Percentiles rank a stretch among this genome's conserved stretches.
phyloP scores from a whole-genome alignment of 2,329 filamentous ascomycete species.

The Mycosphaerella arachidis region DNA sequence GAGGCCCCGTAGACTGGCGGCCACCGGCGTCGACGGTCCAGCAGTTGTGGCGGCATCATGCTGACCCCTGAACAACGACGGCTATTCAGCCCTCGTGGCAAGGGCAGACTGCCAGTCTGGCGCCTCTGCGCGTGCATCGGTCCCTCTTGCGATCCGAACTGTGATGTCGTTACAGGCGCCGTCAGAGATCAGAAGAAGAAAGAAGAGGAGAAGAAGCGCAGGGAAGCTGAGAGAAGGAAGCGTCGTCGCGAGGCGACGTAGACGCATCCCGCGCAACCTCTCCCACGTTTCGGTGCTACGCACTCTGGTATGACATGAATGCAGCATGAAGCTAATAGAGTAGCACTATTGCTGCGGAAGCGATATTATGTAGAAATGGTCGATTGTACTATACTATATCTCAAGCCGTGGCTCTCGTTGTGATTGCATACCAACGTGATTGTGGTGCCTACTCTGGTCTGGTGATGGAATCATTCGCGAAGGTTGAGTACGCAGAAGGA shows the following conservation, averaged over 20 bases:
- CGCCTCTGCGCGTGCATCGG: neutral
- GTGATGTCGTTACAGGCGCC: neutral
- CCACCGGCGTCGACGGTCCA: neutral
- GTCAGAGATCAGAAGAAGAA: neutral
- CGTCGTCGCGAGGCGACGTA: neutral
- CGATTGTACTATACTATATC: neutral
- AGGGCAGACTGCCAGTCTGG: neutral
- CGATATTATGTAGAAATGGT: neutral
- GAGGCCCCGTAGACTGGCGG: constrained; percentile 21
- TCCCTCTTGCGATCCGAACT: neutral
- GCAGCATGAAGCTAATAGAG: neutral
- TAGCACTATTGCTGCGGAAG: neutral
- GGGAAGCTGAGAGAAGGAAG: neutral
- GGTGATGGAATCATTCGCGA: too few relatives aligned
- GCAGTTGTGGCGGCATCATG: neutral
- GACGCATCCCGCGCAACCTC: neutral
- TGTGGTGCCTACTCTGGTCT: too few relatives aligned
- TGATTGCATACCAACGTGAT: too few relatives aligned
- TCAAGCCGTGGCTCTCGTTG: neutral
- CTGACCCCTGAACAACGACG: neutral
- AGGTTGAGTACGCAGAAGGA: too few relatives aligned
- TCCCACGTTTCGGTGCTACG: neutral
- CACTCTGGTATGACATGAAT: neutral
- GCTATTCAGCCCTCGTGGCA: neutral
- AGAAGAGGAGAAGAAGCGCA: neutral